phyloP scores from a whole-genome alignment of 257 asterid genomes.

The Nicotiana tomentosiformis region DNA sequence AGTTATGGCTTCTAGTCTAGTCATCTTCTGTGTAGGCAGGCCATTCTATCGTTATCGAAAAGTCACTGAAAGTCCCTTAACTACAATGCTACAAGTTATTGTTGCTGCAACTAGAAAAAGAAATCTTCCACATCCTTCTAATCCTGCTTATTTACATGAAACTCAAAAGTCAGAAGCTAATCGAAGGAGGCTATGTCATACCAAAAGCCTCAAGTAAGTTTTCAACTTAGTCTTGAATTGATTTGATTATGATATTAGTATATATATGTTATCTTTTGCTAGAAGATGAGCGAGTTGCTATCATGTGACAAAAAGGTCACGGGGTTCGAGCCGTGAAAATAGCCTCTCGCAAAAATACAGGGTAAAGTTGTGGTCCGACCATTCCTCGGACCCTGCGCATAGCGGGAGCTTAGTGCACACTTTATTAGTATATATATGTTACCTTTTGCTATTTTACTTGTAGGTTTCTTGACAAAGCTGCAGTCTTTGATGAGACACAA shows the following conservation, averaged over 20 bases:
- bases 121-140: slow-evolving; percentile 24
- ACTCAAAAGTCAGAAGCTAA: slow-evolving; percentile 12
- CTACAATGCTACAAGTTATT: slow-evolving; percentile 63
- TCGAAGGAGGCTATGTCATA: slow-evolving; percentile 44
- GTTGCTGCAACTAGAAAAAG: slow-evolving; percentile 54
- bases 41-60: slow-evolving; percentile 39
- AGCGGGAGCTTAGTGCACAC: too few species aligned
- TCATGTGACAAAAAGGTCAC: too few species aligned
- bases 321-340: too few species aligned
- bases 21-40: slow-evolving; percentile 43
- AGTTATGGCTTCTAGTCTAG: slow-evolving; percentile 45
- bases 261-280: too few species aligned
- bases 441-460: neutral
- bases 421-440: too few species aligned
- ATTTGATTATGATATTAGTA: neutral
- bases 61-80: slow-evolving; percentile 66
- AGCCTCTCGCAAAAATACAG: too few species aligned
- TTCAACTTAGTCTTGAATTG: neutral
- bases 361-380: too few species aligned
- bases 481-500: slow-evolving; percentile 39
- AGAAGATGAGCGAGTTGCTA: too few species aligned
- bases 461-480: slow-evolving; percentile 90
- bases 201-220: slow-evolving; percentile 36
- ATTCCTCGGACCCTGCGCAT: too few species aligned
- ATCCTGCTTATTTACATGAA: slow-evolving; percentile 49